These are phyloP conservation scores for Trypanosoma conorhini DNA, from an alignment of 208 protist genomes.

Conservation along the genomic window DNA sequence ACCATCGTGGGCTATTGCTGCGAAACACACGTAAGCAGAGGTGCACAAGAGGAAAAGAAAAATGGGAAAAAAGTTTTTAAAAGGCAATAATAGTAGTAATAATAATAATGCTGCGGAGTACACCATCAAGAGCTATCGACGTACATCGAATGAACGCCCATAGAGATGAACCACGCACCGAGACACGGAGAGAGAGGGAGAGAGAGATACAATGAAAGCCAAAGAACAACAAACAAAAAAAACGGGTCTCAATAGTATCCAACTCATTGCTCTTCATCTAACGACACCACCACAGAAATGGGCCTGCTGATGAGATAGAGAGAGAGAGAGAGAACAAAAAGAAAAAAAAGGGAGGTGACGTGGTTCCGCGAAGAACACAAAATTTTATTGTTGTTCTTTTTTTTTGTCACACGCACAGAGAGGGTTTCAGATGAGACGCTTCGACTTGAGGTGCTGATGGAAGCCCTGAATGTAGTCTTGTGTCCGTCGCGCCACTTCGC, in stretches of 20 bases:
- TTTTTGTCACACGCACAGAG: background rate
- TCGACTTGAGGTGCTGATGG: constrained; percentile 89
- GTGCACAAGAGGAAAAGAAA: constrained; percentile 20
- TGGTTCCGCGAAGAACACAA: background rate
- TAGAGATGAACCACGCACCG: background rate
- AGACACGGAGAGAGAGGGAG: background rate
- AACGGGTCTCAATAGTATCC: background rate
- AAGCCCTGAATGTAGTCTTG: constrained; percentile 92
- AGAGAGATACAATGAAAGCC: constrained; percentile 2
- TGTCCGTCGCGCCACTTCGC: constrained; percentile 80
- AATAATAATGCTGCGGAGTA: background rate
- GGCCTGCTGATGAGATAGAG: background rate
- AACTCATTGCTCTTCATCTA: background rate
- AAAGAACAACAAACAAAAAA: constrained; percentile 8
- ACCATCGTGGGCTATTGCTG: background rate
- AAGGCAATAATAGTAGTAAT: constrained; percentile 3
- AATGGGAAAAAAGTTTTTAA: too few relatives aligned
- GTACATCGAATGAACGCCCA: constrained; percentile 12
- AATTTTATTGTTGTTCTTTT: background rate
- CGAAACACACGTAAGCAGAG: background rate
- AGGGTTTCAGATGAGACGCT: constrained; percentile 74
- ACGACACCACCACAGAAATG: background rate
- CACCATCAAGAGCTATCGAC: too few relatives aligned
- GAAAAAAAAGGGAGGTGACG: background rate
- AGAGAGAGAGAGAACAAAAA: background rate